A percentile compares a stretch with the other conserved stretches of the same genome.
Evolutionary conservation across 1,139 yeast species (phyloP).

Genomic region (Lodderomyces elongisporus): DNA sequence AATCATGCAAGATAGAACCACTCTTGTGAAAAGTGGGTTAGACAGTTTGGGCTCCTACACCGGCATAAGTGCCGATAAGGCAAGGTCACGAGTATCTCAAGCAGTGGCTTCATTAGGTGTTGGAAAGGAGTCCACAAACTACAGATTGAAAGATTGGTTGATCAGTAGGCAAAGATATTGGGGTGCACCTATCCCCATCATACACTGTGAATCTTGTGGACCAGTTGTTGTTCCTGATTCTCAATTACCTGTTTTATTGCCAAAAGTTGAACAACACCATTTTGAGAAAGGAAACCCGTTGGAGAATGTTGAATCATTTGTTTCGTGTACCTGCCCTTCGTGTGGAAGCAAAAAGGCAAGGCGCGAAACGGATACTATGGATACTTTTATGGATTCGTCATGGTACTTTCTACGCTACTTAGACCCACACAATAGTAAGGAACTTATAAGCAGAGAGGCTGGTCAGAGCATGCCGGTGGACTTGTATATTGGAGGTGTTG

Average conservation of each 20-base stretch:
- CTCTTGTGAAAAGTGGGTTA: constrained; percentile 23
- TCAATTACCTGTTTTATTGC: constrained; percentile 77
- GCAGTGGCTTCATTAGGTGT: constrained; percentile 29
- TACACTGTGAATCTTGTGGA: constrained; percentile 84
- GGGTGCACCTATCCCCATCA: constrained; percentile 98
- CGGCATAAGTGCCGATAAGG: constrained; percentile 55
- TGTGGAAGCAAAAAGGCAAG: constrained; percentile 65
- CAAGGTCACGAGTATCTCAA: constrained; percentile 34
- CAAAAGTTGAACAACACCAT: constrained; percentile 40
- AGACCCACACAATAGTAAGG: constrained; percentile 58
- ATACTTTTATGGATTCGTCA: constrained; percentile 94
- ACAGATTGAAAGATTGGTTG: constrained; percentile 83
- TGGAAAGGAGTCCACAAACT: constrained; percentile 53
- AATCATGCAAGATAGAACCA: constrained; percentile 33
- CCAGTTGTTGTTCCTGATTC: constrained; percentile 84
- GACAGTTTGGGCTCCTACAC: constrained; percentile 41
- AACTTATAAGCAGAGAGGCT: constrained; percentile 54
- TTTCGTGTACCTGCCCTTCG: constrained; percentile 71
- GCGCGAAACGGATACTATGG: constrained; percentile 97
- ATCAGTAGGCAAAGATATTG: constrained; percentile 92
- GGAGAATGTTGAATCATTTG: constrained; percentile 62
- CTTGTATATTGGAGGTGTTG: constrained; percentile 89
- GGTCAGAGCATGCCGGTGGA: constrained; percentile 72
- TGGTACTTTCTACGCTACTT: constrained; percentile 90
- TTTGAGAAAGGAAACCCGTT: constrained; percentile 69